These are phyloP conservation scores for Claviceps monticola DNA, from an alignment of 2,329 filamentous ascomycete genomes.

Conservation along the genomic window DNA sequence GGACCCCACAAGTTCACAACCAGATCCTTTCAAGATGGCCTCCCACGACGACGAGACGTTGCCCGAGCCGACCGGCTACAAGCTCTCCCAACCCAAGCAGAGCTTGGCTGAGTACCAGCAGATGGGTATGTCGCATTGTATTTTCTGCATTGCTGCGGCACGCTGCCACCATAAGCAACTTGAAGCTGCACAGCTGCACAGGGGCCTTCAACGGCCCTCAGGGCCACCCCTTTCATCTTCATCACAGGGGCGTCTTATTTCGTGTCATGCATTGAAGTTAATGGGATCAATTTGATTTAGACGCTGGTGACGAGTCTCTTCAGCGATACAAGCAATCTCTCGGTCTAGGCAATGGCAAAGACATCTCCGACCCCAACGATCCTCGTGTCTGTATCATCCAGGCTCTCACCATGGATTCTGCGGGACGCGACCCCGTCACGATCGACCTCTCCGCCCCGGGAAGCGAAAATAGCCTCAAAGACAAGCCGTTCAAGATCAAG, in stretches of 20 bases:
- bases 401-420: constrained; percentile 74
- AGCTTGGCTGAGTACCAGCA: constrained; percentile 87
- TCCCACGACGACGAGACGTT: constrained; percentile 66
- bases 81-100: constrained; percentile 93
- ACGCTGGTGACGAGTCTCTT: constrained; percentile 75
- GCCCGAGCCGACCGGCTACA: constrained; percentile 88
- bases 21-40: constrained; percentile 35
- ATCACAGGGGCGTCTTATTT: background rate
- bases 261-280: background rate
- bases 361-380: constrained; percentile 65
- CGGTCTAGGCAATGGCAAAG: constrained; percentile 62
- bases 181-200: background rate
- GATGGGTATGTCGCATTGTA: constrained; percentile 52
- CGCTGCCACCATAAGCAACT: background rate
- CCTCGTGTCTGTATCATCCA: constrained; percentile 87
- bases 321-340: constrained; percentile 97
- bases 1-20: background rate
- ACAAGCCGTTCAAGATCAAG: constrained; percentile 95
- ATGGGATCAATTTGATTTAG: constrained; percentile 18
- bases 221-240: background rate
- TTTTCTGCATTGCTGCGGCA: background rate
- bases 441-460: constrained; percentile 71
- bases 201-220: background rate
- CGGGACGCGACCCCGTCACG: constrained; percentile 70
- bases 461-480: constrained; percentile 65